Conservation (phyloP, 495 filamentous ascomycete species). For the Aspergillus affinis region DNA sequence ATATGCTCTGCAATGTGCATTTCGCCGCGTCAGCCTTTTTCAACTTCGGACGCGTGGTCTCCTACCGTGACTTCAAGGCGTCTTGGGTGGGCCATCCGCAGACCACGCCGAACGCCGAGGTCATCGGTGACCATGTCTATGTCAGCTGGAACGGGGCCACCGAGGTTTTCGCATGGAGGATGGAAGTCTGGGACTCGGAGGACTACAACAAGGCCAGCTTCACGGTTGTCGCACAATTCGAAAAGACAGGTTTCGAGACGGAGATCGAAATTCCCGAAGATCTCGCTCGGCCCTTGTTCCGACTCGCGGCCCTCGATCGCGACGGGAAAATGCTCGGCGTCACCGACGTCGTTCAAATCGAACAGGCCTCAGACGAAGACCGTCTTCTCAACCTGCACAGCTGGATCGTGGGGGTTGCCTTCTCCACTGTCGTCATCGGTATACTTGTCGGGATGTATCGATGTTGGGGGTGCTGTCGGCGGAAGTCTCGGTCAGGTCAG, state of each 20-base stretch:
- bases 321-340: constrained; percentile 23
- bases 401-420: constrained; percentile 18
- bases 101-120: constrained; percentile 27
- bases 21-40: constrained; percentile 40
- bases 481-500: constrained; percentile 10
- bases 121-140: constrained; percentile 30
- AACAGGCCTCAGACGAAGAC: not conserved
- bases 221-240: constrained; percentile 8
- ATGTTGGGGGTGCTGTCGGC: constrained; percentile 6
- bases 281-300: constrained; percentile 14
- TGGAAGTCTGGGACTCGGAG: constrained; percentile 32
- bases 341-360: constrained; percentile 19
- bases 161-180: constrained; percentile 38
- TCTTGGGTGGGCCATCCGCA: constrained; percentile 37
- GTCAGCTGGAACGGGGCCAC: constrained; percentile 51
- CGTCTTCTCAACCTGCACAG: constrained; percentile 12
- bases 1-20: constrained; percentile 45
- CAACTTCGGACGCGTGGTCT: constrained; percentile 37
- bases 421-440: constrained; percentile 11
- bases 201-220: constrained; percentile 13
- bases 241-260: constrained; percentile 28
- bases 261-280: constrained; percentile 20
- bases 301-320: constrained; percentile 24
- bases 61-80: constrained; percentile 37
- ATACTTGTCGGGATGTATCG: constrained; percentile 16